Percentiles rank a stretch among this genome's conserved stretches.
phyloP scores from a whole-genome alignment of 352 stramenopile species.

The Saprolegnia parasitica region DNA sequence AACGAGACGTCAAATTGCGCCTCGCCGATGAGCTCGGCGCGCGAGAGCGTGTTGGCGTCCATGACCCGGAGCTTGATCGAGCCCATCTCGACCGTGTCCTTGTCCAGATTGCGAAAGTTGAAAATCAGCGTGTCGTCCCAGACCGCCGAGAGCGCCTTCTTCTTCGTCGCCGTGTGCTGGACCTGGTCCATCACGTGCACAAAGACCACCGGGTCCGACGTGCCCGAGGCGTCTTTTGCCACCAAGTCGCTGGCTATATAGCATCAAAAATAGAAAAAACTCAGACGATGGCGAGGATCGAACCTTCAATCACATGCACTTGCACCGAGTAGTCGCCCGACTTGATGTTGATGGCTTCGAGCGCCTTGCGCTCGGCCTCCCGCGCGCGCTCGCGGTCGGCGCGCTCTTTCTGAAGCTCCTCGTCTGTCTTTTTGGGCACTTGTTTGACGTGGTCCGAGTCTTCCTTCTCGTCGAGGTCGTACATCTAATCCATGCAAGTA shows the following conservation, averaged over 20 bases:
- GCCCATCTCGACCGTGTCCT: slow-evolving; percentile 74
- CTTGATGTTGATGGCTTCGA: slow-evolving; percentile 77
- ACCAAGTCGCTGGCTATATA: slow-evolving; percentile 64
- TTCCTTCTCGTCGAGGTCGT: slow-evolving; percentile 38
- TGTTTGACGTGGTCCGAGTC: slow-evolving; percentile 39
- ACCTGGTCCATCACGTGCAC: slow-evolving; percentile 82
- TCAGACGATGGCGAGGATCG: not conserved
- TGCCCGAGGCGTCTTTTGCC: slow-evolving; percentile 79
- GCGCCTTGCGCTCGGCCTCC: slow-evolving; percentile 56
- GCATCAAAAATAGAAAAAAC: not conserved
- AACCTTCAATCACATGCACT: slow-evolving; percentile 80
- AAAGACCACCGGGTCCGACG: slow-evolving; percentile 87
- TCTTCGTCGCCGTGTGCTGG: slow-evolving; percentile 73
- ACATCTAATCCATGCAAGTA: slow-evolving; percentile 27
- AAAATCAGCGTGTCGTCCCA: slow-evolving; percentile 80
- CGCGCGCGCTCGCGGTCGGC: slow-evolving; percentile 69
- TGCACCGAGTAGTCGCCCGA: slow-evolving; percentile 82
- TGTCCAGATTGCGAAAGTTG: slow-evolving; percentile 63
- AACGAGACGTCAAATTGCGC: slow-evolving; percentile 83
- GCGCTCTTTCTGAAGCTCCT: slow-evolving; percentile 58
- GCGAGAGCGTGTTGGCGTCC: slow-evolving; percentile 77
- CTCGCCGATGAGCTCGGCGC: slow-evolving; percentile 81
- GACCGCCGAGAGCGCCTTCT: slow-evolving; percentile 78
- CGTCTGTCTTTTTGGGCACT: slow-evolving; percentile 51
- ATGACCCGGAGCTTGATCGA: slow-evolving; percentile 74